Percentiles rank a stretch among this genome's conserved stretches.
Evolutionary conservation across 257 asterid genomes (phyloP).

Genomic region (Solanum habrochaites): DNA sequence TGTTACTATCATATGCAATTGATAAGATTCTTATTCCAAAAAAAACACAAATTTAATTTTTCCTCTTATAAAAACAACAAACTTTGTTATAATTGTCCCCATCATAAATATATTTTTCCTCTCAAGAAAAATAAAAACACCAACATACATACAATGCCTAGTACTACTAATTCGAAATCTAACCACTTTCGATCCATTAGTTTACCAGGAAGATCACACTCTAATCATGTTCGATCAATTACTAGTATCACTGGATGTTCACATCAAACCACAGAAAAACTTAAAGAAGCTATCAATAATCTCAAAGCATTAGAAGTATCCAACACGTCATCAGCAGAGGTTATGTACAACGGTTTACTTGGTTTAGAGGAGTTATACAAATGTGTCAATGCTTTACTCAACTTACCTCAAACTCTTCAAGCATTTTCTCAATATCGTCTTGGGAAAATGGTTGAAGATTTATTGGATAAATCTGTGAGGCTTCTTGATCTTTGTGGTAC

Average conservation of each 20-base stretch:
- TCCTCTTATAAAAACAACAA: background rate
- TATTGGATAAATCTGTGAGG: constrained; percentile 1
- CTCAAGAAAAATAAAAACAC: background rate
- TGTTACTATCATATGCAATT: constrained; percentile 2
- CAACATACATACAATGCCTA: background rate
- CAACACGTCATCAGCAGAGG: background rate
- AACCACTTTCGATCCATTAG: background rate
- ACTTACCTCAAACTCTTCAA: constrained; percentile 14
- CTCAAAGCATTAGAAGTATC: constrained; percentile 1
- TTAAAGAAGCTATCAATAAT: constrained; percentile 17
- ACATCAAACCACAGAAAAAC: constrained; percentile 10
- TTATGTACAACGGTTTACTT: background rate
- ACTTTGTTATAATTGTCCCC: background rate
- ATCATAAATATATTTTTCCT: background rate
- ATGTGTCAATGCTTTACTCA: constrained; percentile 1
- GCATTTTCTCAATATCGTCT: constrained; percentile 1
- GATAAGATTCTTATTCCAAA: background rate
- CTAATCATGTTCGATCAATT: constrained; percentile 15
- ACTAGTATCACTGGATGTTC: constrained; percentile 17
- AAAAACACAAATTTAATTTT: background rate
- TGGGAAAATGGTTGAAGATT: constrained; percentile 1
- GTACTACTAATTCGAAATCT: background rate
- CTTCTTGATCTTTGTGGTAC: constrained; percentile 7
- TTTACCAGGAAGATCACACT: constrained; percentile 7
- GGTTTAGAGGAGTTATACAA: constrained; percentile 7